Evolutionary conservation across 2,329 filamentous ascomycete species (phyloP).

Genomic region (Colletotrichum nymphaeae): DNA sequence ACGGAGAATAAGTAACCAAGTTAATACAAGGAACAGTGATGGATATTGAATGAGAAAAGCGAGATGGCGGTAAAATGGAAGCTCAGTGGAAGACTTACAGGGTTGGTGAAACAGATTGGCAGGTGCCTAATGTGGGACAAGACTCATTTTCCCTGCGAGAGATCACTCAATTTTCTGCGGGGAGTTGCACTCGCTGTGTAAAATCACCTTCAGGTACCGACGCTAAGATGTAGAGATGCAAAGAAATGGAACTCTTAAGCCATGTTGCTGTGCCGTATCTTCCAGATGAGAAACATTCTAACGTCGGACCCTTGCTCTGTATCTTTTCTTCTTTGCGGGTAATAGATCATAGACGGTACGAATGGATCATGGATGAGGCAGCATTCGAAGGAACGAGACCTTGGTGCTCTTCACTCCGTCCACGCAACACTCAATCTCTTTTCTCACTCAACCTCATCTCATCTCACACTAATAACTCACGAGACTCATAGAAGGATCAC

Average conservation of each 20-base stretch:
- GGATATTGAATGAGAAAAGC: not conserved
- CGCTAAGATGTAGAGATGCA: not conserved
- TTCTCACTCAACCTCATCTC: slow-evolving; percentile 4
- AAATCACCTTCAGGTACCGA: not conserved
- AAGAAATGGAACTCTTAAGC: not conserved
- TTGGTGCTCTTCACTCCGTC: not conserved
- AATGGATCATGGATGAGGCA: too few relatives aligned
- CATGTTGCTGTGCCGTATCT: not conserved
- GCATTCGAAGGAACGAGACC: not conserved
- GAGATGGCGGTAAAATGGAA: not conserved
- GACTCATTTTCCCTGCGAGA: not conserved
- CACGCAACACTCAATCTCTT: not conserved
- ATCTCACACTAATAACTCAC: not conserved
- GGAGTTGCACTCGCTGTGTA: not conserved
- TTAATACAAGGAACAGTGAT: not conserved
- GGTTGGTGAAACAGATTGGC: not conserved
- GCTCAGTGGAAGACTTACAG: not conserved
- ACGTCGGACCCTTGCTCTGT: not conserved
- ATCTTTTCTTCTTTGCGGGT: not conserved
- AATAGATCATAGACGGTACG: too few relatives aligned
- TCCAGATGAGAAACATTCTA: not conserved
- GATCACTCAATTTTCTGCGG: not conserved
- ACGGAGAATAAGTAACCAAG: not conserved
- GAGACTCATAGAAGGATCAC: not conserved
- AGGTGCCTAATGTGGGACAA: slow-evolving; percentile 17